phyloP scores from a whole-genome alignment of 2,329 filamentous ascomycete genomes.

The Xylaria sp. region DNA sequence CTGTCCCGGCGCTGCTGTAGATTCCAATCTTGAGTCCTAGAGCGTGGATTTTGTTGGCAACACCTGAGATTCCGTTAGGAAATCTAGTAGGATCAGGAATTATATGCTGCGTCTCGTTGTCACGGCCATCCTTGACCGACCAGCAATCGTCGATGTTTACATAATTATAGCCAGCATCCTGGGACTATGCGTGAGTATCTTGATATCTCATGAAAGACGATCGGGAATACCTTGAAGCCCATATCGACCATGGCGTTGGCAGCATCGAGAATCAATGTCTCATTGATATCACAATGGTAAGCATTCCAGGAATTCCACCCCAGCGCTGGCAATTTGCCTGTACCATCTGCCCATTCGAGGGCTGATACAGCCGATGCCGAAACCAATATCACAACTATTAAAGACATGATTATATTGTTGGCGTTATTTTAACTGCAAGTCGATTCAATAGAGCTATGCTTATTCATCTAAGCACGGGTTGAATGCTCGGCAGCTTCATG shows the following conservation, averaged over 20 bases:
- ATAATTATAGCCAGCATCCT: conserved; percentile 66
- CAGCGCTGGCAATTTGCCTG: conserved; percentile 52
- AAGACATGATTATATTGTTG: conserved; percentile 8
- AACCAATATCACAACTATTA: conserved; percentile 20
- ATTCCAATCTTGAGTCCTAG: conserved; percentile 72
- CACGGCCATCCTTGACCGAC: conserved; percentile 57
- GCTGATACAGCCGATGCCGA: conserved; percentile 27
- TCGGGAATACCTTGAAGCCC: conserved; percentile 54
- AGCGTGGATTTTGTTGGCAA: conserved; percentile 64
- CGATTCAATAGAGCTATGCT: neutral
- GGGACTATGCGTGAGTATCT: conserved; percentile 49
- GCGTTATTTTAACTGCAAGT: neutral
- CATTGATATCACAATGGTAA: conserved; percentile 62
- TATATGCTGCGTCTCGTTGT: conserved; percentile 57
- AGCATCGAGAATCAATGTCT: conserved; percentile 60
- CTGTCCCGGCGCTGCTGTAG: conserved; percentile 66
- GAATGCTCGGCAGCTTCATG: neutral
- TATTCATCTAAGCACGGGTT: neutral
- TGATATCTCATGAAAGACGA: neutral
- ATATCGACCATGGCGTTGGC: conserved; percentile 55
- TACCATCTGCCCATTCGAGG: conserved; percentile 36
- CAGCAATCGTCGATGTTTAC: conserved; percentile 74
- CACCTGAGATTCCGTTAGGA: conserved; percentile 66
- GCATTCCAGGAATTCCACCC: conserved; percentile 67
- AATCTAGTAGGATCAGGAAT: conserved; percentile 63